phyloP scores from a whole-genome alignment of 257 asterid species.

The Osmanthus fragrans region DNA sequence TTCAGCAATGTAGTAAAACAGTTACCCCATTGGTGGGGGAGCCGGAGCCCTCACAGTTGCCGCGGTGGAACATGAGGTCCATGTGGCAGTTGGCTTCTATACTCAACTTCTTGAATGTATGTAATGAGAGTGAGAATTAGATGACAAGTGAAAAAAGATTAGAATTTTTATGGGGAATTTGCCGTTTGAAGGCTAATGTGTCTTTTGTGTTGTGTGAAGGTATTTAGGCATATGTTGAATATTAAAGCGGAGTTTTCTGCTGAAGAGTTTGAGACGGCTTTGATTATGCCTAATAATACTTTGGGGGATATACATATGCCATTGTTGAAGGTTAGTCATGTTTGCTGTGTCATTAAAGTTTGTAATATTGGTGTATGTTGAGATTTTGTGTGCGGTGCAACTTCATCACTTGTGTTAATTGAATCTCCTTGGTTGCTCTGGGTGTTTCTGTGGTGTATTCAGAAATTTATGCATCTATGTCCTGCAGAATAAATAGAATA shows the following conservation, averaged over 20 bases:
- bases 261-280: slow-evolving; percentile 96
- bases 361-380: slow-evolving; percentile 9
- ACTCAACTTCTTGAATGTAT: slow-evolving; percentile 88
- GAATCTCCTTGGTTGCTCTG: background rate
- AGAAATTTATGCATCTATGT: background rate
- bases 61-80: slow-evolving; percentile 79
- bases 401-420: background rate
- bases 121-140: slow-evolving; percentile 26
- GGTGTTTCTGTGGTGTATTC: slow-evolving; percentile 4
- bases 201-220: slow-evolving; percentile 52
- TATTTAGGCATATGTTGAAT: slow-evolving; percentile 85
- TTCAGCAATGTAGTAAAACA: slow-evolving; percentile 54
- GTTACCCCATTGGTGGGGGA: slow-evolving; percentile 76
- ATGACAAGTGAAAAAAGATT: slow-evolving; percentile 9
- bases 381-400: slow-evolving; percentile 9
- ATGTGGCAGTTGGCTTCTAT: slow-evolving; percentile 99
- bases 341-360: slow-evolving; percentile 7
- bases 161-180: slow-evolving; percentile 20
- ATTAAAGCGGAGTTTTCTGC: slow-evolving; percentile 85
- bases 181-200: slow-evolving; percentile 27
- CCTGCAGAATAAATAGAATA: background rate
- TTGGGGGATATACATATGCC: slow-evolving; percentile 96
- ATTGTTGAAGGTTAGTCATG: slow-evolving; percentile 60
- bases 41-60: slow-evolving; percentile 83
- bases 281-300: slow-evolving; percentile 75